These are phyloP conservation scores for Syzygium malaccense DNA, from an alignment of 441 rosid species.

Conservation along the genomic window DNA sequence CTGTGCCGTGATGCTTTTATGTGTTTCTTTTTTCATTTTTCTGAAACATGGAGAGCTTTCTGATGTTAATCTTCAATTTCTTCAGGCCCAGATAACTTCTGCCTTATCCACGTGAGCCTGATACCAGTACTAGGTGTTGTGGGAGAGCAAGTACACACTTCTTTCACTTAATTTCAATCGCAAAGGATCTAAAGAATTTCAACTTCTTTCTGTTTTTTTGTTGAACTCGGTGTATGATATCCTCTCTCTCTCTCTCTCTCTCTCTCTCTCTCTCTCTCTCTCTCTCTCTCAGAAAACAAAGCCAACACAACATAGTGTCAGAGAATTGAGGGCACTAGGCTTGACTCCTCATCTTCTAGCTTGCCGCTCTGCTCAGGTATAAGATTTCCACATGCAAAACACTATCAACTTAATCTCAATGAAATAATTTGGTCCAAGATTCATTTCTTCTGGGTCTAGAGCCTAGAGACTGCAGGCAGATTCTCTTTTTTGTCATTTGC, in stretches of 20 bases:
- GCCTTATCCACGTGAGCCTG: conserved; percentile 74
- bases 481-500: background rate
- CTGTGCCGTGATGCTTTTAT: background rate
- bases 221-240: background rate
- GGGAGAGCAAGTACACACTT: conserved; percentile 59
- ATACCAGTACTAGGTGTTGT: conserved; percentile 71
- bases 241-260: background rate
- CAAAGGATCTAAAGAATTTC: background rate
- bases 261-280: background rate
- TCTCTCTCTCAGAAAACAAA: conserved; percentile 45
- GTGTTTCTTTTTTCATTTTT: background rate
- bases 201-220: background rate
- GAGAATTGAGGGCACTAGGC: conserved; percentile 77
- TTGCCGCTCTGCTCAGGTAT: conserved; percentile 64
- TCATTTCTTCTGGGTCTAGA: background rate
- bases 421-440: background rate
- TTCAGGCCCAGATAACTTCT: conserved; percentile 63
- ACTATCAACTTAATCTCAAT: background rate
- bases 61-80: conserved; percentile 17
- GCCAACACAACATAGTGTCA: conserved; percentile 76
- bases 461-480: background rate
- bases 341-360: conserved; percentile 80
- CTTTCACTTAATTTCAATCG: background rate
- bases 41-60: background rate
- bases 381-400: background rate